These are phyloP conservation scores for Boletus coccyginus DNA, from an alignment of 768 basidiomycete species.

Conservation along the genomic window DNA sequence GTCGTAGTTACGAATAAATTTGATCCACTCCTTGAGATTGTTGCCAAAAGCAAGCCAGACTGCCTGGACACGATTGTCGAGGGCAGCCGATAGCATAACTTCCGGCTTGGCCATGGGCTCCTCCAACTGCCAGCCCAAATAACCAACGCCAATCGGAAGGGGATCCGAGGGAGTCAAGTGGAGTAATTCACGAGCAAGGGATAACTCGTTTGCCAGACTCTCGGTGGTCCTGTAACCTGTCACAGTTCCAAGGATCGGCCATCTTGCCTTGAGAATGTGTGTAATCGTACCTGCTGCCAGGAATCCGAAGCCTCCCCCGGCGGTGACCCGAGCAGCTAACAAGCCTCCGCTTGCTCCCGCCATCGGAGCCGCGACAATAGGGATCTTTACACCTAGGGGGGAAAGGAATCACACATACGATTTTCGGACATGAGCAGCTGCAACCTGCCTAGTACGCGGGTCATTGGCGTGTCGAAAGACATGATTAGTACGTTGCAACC, in stretches of 20 bases:
- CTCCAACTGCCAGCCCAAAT: slow-evolving; percentile 71
- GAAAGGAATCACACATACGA: neutral
- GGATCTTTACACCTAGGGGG: slow-evolving; percentile 50
- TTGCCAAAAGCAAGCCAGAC: slow-evolving; percentile 77
- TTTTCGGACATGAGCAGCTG: neutral
- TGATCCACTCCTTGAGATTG: slow-evolving; percentile 57
- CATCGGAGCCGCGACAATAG: slow-evolving; percentile 70
- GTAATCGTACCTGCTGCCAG: slow-evolving; percentile 51
- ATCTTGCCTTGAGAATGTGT: neutral
- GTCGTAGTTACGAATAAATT: slow-evolving; percentile 57
- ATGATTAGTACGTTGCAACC: slow-evolving; percentile 4
- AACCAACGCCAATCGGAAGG: slow-evolving; percentile 70
- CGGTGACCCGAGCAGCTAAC: slow-evolving; percentile 58
- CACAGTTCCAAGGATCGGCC: slow-evolving; percentile 5
- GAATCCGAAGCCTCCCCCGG: slow-evolving; percentile 77
- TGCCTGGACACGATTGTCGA: slow-evolving; percentile 56
- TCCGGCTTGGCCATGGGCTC: slow-evolving; percentile 37
- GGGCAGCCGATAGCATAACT: slow-evolving; percentile 45
- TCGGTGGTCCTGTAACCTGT: slow-evolving; percentile 49
- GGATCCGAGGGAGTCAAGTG: slow-evolving; percentile 29
- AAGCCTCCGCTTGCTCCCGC: slow-evolving; percentile 63
- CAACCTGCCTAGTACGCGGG: slow-evolving; percentile 48
- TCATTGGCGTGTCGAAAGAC: slow-evolving; percentile 40
- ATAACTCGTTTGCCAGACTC: slow-evolving; percentile 48
- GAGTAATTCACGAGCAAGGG: slow-evolving; percentile 48